Evolutionary conservation across 1,284 basidiomycete species (phyloP).

Genomic region (Leccinum angustisporum): DNA sequence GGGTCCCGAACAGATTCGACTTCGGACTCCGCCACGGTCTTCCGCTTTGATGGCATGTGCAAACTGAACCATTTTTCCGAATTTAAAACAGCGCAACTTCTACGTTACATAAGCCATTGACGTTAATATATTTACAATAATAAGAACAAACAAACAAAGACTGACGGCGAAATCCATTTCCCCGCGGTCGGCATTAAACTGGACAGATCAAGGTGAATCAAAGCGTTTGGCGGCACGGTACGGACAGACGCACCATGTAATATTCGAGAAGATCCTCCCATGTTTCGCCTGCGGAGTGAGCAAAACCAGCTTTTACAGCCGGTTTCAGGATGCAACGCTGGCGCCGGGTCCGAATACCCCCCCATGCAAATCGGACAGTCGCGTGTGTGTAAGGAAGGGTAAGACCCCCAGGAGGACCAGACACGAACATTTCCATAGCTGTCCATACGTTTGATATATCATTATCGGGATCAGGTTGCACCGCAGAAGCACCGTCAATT

Average conservation of each 20-base stretch:
- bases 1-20: no score
- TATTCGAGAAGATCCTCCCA: constrained; percentile 93
- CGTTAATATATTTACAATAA: no score
- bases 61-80: no score
- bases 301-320: constrained; percentile 81
- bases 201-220: constrained; percentile 7
- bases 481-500: constrained; percentile 26
- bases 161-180: constrained; percentile 72
- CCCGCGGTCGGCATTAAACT: constrained; percentile 92
- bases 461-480: constrained; percentile 17
- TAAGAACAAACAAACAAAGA: no score
- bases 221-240: background rate
- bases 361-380: constrained; percentile 87
- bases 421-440: constrained; percentile 74
- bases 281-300: constrained; percentile 83
- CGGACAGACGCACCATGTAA: constrained; percentile 60
- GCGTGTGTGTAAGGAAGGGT: constrained; percentile 82
- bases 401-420: constrained; percentile 89
- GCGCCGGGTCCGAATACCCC: constrained; percentile 94
- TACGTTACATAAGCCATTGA: no score
- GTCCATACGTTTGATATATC: constrained; percentile 17
- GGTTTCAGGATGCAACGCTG: constrained; percentile 80
- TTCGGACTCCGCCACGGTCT: no score
- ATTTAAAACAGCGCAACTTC: no score
- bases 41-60: no score